Evolutionary conservation across 352 stramenopile genomes (phyloP), one percentile per base, ranked within the genome.

Genomic region (Globisporangium paroecandrum): DNA sequence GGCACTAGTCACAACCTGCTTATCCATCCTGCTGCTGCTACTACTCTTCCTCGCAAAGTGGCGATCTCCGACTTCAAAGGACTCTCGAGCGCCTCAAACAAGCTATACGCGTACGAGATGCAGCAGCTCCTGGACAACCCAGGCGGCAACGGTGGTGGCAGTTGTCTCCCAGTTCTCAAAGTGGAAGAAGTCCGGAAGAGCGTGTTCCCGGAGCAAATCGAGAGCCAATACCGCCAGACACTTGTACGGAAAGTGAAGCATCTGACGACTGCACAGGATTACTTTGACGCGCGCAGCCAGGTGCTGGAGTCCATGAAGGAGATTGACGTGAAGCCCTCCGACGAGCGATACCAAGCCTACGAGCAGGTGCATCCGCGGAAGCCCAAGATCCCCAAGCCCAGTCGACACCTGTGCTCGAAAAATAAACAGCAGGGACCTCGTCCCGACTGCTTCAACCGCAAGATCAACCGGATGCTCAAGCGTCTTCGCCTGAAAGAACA

Each of bases 381-480:
- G n/a, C 82, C 85, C 0, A 85, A 82, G 69, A 90, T 93, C 61
- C 85, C 85, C 22, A 91, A 90, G 58, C 75, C 76, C 1, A 69
- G 69, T 43, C 79, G 78, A 20, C 63, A 72, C 9, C 58, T 78
- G 15, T 83, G 49, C 49, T 25, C 43, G 27, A 66, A 81, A 67
- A 78, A 65, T 2, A 82, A 89, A 38, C 76, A 62, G 29, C 36
- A 62, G n/a, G 56, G 20, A 9, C 29, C 75, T 36, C 79, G 76
- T 20, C 83, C 83, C 0, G 85, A 89, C 29, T 79, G 84, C 36
- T 89, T 95, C 64, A 91, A 89, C 41, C 78, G 85, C n/a, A 85
- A 86, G 66, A 91, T 93, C 62, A 93, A 94, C 63, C 84, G 85
- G 29, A 79, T 90, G 75, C 79, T 95, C 56, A 81, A 76, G 65